Conservation (phyloP, 192 early-diverging fungal species). For the Coemansia sp. region DNA sequence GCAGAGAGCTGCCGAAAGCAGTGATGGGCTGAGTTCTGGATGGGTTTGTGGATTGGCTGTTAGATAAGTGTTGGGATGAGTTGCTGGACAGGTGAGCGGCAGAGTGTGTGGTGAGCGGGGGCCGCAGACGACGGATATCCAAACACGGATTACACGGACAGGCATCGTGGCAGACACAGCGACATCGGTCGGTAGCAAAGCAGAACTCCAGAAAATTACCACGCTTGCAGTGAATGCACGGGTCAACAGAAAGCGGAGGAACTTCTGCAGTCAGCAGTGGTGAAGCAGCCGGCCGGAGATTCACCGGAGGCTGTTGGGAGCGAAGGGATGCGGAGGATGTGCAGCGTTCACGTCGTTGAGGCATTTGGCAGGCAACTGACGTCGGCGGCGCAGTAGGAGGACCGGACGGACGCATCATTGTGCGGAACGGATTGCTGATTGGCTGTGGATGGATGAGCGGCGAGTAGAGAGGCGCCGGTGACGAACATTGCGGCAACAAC, state of each 20-base stretch:
- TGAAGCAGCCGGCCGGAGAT: background rate
- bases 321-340: background rate
- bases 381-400: too few species aligned
- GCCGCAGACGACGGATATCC: slow-evolving; percentile 30
- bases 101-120: background rate
- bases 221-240: slow-evolving; percentile 39
- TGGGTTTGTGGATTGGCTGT: too few species aligned
- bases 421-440: slow-evolving; percentile 38
- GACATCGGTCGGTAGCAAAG: slow-evolving; percentile 33
- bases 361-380: background rate
- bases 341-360: background rate
- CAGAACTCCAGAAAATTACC: slow-evolving; percentile 52
- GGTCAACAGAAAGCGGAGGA: background rate
- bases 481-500: background rate
- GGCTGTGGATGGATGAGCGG: slow-evolving; percentile 28
- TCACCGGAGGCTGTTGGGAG: background rate
- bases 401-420: slow-evolving; percentile 11
- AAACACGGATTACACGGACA: slow-evolving; percentile 50
- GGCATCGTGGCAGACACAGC: slow-evolving; percentile 30
- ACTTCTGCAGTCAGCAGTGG: background rate
- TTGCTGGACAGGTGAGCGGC: too few species aligned
- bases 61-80: too few species aligned
- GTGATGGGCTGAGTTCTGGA: too few species aligned
- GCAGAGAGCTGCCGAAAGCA: too few species aligned
- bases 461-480: slow-evolving; percentile 1